A percentile compares a stretch with the other conserved stretches of the same genome.
These are phyloP conservation scores for Pseudomicrostroma phylloplanum DNA, from an alignment of 1,284 basidiomycete genomes.

Conservation along the genomic window DNA sequence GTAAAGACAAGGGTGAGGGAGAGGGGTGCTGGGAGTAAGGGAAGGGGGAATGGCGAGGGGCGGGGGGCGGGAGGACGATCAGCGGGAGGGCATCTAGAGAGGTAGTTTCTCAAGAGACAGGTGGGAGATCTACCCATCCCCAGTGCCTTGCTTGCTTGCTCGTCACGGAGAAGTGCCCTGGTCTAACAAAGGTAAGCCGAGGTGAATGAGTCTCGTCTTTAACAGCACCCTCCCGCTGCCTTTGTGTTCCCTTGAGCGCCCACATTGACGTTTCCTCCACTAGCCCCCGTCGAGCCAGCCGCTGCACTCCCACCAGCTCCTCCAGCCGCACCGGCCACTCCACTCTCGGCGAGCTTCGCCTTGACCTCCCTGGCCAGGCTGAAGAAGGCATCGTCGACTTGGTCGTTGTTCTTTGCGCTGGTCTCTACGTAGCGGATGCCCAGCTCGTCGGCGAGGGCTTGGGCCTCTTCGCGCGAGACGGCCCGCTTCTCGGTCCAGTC, in stretches of 20 bases:
- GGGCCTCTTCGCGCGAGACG: slow-evolving; percentile 71
- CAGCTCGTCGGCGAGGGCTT: slow-evolving; percentile 72
- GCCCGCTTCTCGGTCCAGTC: slow-evolving; percentile 97
- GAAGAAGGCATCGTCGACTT: slow-evolving; percentile 99
- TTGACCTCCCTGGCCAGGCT: slow-evolving; percentile 75
- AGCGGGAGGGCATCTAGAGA: too few species aligned
- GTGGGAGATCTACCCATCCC: too few species aligned
- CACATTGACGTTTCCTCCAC: slow-evolving; percentile 7
- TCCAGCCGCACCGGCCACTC: slow-evolving; percentile 39
- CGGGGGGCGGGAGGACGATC: too few species aligned
- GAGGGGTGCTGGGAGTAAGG: too few species aligned
- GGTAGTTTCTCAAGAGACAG: too few species aligned
- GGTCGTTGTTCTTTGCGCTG: slow-evolving; percentile 92
- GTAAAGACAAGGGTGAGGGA: too few species aligned
- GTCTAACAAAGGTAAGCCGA: too few species aligned
- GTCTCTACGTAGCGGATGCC: slow-evolving; percentile 97
- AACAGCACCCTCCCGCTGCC: slow-evolving; percentile 3
- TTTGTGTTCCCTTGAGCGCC: neutral
- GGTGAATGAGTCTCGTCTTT: neutral
- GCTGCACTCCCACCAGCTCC: neutral
- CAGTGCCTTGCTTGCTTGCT: too few species aligned
- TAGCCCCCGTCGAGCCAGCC: slow-evolving; percentile 7
- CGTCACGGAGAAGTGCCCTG: too few species aligned
- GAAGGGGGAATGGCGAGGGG: too few species aligned
- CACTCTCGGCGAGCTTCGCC: slow-evolving; percentile 81